Evolutionary conservation across 2,329 filamentous ascomycete genomes (phyloP).

Genomic region (Trichophyton equinum): DNA sequence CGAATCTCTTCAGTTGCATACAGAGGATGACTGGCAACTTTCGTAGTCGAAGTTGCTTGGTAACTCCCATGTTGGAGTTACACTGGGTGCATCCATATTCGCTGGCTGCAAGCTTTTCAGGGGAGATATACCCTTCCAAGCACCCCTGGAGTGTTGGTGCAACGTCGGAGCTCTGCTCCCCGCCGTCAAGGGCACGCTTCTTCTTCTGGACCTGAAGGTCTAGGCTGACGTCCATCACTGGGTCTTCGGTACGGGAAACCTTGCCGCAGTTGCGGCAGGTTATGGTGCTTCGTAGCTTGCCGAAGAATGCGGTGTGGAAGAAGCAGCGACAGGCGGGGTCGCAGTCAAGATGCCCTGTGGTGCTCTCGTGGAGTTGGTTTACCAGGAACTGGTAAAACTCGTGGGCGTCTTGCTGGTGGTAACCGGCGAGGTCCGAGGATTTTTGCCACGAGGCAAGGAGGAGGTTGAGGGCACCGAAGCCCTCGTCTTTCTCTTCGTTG

Average conservation of each 20-base stretch:
- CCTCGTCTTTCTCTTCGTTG: slow-evolving; percentile 57
- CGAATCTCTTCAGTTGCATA: slow-evolving; percentile 81
- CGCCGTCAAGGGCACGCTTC: slow-evolving; percentile 32
- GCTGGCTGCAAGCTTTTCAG: slow-evolving; percentile 60
- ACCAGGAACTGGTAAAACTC: slow-evolving; percentile 95
- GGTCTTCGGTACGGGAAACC: slow-evolving; percentile 69
- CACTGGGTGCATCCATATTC: slow-evolving; percentile 81
- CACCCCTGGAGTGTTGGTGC: slow-evolving; percentile 56
- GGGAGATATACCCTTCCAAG: slow-evolving; percentile 74
- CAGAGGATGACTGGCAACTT: slow-evolving; percentile 77
- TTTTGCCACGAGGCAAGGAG: slow-evolving; percentile 75
- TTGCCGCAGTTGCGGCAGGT: slow-evolving; percentile 82
- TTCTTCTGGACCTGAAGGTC: slow-evolving; percentile 70
- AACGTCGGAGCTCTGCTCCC: slow-evolving; percentile 27
- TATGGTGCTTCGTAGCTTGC: slow-evolving; percentile 78
- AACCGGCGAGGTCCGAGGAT: slow-evolving; percentile 57
- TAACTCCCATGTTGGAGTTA: slow-evolving; percentile 59
- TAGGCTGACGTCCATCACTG: slow-evolving; percentile 79
- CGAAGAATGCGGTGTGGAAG: slow-evolving; percentile 88
- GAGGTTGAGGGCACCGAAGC: slow-evolving; percentile 81
- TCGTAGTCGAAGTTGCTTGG: slow-evolving; percentile 73
- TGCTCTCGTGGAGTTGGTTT: slow-evolving; percentile 69
- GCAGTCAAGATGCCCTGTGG: slow-evolving; percentile 59
- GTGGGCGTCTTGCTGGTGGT: slow-evolving; percentile 91
- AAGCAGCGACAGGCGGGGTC: slow-evolving; percentile 62